Conservation (phyloP, 805 yeast genomes). For the Lipomyces oligophaga region DNA sequence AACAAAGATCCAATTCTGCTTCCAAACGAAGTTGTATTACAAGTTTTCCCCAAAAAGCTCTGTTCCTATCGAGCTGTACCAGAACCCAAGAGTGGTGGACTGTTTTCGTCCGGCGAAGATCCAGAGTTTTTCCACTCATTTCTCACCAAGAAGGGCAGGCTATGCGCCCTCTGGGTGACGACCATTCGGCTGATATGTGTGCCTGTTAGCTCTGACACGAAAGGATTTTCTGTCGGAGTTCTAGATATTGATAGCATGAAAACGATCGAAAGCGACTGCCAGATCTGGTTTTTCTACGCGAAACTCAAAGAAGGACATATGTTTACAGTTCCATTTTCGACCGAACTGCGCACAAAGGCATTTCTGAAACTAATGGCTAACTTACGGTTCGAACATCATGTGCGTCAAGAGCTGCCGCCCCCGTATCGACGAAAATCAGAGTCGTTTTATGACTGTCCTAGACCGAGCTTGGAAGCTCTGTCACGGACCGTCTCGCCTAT, state of each 20-base stretch:
- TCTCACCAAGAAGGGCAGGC: conserved; percentile 17
- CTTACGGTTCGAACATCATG: conserved; percentile 36
- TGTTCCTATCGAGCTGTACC: conserved; percentile 17
- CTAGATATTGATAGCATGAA: conserved; percentile 21
- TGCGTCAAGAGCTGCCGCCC: conserved; percentile 35
- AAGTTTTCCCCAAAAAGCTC: conserved; percentile 30
- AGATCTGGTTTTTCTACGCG: conserved; percentile 25
- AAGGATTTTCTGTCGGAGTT: conserved; percentile 21
- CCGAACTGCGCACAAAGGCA: conserved; percentile 30
- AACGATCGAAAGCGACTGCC: conserved; percentile 20
- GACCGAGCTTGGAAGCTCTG: background rate
- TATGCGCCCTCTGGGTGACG: conserved; percentile 25
- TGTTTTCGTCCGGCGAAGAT: conserved; percentile 13
- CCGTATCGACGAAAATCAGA: conserved; percentile 30
- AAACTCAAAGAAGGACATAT: conserved; percentile 19
- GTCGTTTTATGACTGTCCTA: conserved; percentile 15
- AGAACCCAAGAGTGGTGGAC: conserved; percentile 4
- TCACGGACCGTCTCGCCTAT: background rate
- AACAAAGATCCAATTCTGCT: conserved; percentile 33
- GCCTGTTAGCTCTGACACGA: conserved; percentile 9
- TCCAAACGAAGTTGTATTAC: conserved; percentile 35
- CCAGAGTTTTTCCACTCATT: conserved; percentile 25
- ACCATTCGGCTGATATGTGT: conserved; percentile 23
- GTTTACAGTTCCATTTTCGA: conserved; percentile 34
- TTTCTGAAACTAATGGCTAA: conserved; percentile 34